phyloP scores from a whole-genome alignment of 768 basidiomycete species.

The Calvatia gigantea region DNA sequence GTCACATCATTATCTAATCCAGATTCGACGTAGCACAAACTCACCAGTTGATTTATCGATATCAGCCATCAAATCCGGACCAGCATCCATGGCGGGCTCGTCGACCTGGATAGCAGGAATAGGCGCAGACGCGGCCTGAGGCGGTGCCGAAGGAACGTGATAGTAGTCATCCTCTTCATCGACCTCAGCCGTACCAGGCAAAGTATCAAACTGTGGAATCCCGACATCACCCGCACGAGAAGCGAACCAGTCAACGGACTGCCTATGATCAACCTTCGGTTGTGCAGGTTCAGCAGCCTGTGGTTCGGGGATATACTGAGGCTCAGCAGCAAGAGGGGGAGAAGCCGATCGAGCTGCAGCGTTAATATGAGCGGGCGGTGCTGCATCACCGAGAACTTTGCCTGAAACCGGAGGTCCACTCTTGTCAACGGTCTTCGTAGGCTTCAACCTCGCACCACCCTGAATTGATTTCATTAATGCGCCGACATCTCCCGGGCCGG shows the following conservation, averaged over 20 bases:
- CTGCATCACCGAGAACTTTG: constrained; percentile 70
- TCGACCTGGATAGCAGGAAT: constrained; percentile 61
- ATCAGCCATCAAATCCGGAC: constrained; percentile 60
- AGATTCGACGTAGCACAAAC: constrained; percentile 18
- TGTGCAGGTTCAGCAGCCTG: constrained; percentile 20
- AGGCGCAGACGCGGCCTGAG: not conserved
- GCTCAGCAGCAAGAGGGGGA: constrained; percentile 31
- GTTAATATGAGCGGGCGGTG: constrained; percentile 68
- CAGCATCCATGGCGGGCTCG: constrained; percentile 35
- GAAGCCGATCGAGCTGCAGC: constrained; percentile 39
- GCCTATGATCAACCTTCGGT: constrained; percentile 46
- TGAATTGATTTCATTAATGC: constrained; percentile 82
- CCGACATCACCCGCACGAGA: constrained; percentile 76
- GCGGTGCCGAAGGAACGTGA: constrained; percentile 10
- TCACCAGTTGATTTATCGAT: constrained; percentile 63
- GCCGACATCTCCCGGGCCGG: constrained; percentile 46
- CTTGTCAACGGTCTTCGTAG: constrained; percentile 81
- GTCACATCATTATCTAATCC: constrained; percentile 7
- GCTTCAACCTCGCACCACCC: constrained; percentile 64
- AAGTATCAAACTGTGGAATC: constrained; percentile 24
- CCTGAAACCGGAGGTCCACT: constrained; percentile 70
- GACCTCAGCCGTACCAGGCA: constrained; percentile 58
- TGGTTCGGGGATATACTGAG: constrained; percentile 26
- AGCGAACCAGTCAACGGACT: constrained; percentile 91
- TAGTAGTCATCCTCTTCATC: constrained; percentile 42